A percentile compares a stretch with the other conserved stretches of the same genome.
These are phyloP conservation scores for Trichosporon sp. DNA, from an alignment of 1,284 basidiomycete genomes.

Conservation along the genomic window DNA sequence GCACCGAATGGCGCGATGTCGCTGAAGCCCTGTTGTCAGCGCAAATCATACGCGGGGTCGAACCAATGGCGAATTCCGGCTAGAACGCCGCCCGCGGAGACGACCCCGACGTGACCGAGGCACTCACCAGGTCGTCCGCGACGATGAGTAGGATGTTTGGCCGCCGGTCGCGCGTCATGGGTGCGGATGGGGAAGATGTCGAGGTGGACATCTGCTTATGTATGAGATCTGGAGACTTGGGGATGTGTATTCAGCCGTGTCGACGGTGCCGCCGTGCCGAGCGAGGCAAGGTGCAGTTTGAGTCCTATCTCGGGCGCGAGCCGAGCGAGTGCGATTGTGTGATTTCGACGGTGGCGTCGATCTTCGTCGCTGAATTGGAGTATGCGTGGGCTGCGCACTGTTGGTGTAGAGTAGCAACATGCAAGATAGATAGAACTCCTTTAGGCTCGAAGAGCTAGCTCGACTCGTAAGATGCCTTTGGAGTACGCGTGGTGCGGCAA, in stretches of 20 bases:
- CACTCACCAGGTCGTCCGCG: slow-evolving; percentile 23
- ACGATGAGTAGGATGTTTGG: slow-evolving; percentile 25
- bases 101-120: neutral
- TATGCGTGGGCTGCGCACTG: slow-evolving; percentile 24
- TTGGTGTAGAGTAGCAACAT: neutral
- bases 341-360: slow-evolving; percentile 3
- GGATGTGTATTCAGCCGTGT: neutral
- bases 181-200: neutral
- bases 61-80: neutral
- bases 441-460: neutral
- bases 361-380: slow-evolving; percentile 25
- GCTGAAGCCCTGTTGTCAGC: slow-evolving; percentile 33
- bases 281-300: neutral
- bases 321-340: slow-evolving; percentile 7
- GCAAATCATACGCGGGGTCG: neutral
- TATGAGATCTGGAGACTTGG: neutral
- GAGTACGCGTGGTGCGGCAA: slow-evolving; percentile 1
- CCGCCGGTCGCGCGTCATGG: slow-evolving; percentile 20
- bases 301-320: slow-evolving; percentile 8
- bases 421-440: neutral
- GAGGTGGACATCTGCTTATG: neutral
- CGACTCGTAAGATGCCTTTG: neutral
- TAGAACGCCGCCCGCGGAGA: neutral
- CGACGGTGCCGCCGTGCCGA: neutral
- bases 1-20: slow-evolving; percentile 35